Conservation (phyloP, 192 early-diverging fungal species). For the Backusella tuberculispora region DNA sequence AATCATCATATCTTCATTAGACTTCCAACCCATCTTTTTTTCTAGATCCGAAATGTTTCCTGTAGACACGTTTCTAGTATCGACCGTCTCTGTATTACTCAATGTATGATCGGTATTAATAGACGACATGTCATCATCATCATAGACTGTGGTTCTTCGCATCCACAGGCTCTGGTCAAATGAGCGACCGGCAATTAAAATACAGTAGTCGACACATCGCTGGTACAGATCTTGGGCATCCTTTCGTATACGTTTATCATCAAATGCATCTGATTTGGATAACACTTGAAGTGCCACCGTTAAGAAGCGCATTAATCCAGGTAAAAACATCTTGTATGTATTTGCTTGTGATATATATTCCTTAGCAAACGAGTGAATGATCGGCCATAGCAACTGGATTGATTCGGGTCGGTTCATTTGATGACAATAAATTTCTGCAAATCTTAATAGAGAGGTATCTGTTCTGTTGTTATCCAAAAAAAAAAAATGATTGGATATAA, state of each 20-base stretch:
- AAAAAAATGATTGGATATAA: too few species aligned
- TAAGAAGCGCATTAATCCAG: conserved; percentile 54
- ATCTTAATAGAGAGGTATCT: conserved; percentile 64
- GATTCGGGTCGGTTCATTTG: conserved; percentile 49
- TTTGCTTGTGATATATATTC: conserved; percentile 64
- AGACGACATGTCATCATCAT: conserved; percentile 39
- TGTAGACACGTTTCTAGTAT: conserved; percentile 28
- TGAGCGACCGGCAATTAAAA: conserved; percentile 73
- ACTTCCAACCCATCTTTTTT: conserved; percentile 52
- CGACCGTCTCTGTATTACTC: background rate
- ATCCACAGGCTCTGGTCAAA: conserved; percentile 76
- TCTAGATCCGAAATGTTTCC: conserved; percentile 48
- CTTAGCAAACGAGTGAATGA: conserved; percentile 59
- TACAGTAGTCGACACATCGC: conserved; percentile 73
- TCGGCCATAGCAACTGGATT: conserved; percentile 63
- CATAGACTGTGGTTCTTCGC: conserved; percentile 49
- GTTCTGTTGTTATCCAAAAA: conserved; percentile 47
- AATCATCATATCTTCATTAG: conserved; percentile 68
- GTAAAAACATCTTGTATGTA: conserved; percentile 58
- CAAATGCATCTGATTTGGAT: conserved; percentile 39
- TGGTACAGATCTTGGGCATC: conserved; percentile 64
- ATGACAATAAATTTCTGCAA: conserved; percentile 65
- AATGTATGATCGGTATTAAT: conserved; percentile 17
- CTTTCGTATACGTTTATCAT: conserved; percentile 63
- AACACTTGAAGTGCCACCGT: conserved; percentile 50